Evolutionary conservation across 2,329 filamentous ascomycete species (phyloP), one percentile per base, ranked within the genome.

Genomic region (Blastomyces gilchristii): DNA sequence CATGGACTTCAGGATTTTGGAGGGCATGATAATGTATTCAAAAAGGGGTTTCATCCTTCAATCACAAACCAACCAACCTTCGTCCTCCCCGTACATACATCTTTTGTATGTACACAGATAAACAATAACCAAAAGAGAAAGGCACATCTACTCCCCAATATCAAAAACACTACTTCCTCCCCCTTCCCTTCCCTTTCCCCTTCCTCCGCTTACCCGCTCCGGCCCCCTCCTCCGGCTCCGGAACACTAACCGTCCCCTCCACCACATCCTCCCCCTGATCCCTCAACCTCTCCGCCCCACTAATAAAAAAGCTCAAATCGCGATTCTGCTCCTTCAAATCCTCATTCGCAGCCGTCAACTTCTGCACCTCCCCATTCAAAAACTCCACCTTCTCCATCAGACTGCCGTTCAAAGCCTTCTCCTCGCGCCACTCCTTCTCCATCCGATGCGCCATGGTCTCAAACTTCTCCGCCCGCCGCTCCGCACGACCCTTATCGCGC

Each of bases 271-370:
- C 89, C 41, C 85, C 83, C 63, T 84, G 43, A 83, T 69, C 83
- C 77, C 84, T 87, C 69, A 97, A 76, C 75, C 91, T 93, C 75
- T 94, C 86, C 74, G 89, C 85, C 0, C 90, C 88, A 25, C 86
- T 89, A 64, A 97, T 93, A 71, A 93, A 96, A 82, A 96, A 92
- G 60, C 82, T 86, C 72, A 97, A 73, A 73, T 97, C 93, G 16
- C 89, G 83, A 72, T 96, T 96, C 81, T 91, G 88, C 73, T 96
- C 91, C 67, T 86, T 85, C 53, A 96, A 76, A 68, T 96, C 91
- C 49, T 79, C 81, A 67, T 89, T 88, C 74, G 91, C 65, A 68
- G 73, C 66, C 68, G 83, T 83, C 3, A 89, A 75, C 50, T 79
- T 80, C 34, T 80, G 79, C 1, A 87, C 75, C 72, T 87, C 82